phyloP scores from a whole-genome alignment of 1,139 yeast genomes.

The Taiozyma sp. region DNA sequence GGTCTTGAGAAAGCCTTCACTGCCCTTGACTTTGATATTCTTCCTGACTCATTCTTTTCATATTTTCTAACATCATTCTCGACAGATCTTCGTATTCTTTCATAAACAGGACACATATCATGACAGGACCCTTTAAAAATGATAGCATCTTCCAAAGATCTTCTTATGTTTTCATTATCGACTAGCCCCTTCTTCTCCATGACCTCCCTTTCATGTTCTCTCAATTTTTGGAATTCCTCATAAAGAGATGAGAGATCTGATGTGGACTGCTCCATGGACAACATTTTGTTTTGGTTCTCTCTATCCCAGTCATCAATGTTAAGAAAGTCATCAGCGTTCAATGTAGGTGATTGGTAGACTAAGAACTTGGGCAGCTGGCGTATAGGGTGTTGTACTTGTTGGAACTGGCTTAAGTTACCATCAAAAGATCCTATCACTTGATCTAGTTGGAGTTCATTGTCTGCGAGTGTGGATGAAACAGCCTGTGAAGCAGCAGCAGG shows the following conservation, averaged over 20 bases:
- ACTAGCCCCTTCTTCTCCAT: slow-evolving; percentile 86
- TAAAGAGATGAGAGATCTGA: slow-evolving; percentile 46
- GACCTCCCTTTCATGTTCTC: slow-evolving; percentile 69
- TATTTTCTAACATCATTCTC: slow-evolving; percentile 82
- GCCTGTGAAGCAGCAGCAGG: not conserved
- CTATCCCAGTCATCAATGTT: slow-evolving; percentile 48
- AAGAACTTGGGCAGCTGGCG: slow-evolving; percentile 32
- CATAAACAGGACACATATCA: slow-evolving; percentile 95
- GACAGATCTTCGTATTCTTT: slow-evolving; percentile 80
- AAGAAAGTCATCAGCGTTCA: slow-evolving; percentile 23
- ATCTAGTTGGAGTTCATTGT: slow-evolving; percentile 4
- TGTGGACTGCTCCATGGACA: slow-evolving; percentile 36
- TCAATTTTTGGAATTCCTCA: slow-evolving; percentile 62
- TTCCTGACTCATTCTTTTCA: slow-evolving; percentile 73
- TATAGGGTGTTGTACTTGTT: not conserved
- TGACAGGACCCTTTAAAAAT: slow-evolving; percentile 81
- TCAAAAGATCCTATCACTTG: slow-evolving; percentile 2
- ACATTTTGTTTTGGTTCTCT: slow-evolving; percentile 46
- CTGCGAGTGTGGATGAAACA: not conserved
- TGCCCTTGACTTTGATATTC: slow-evolving; percentile 60
- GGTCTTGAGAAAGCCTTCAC: slow-evolving; percentile 95
- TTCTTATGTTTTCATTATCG: slow-evolving; percentile 81
- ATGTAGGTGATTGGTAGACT: slow-evolving; percentile 30
- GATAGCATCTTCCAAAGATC: slow-evolving; percentile 83
- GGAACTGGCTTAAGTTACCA: not conserved